Base-by-base conservation (phyloP, 2,329 filamentous ascomycete genomes). In the Trichoderma koningiopsis region DNA sequence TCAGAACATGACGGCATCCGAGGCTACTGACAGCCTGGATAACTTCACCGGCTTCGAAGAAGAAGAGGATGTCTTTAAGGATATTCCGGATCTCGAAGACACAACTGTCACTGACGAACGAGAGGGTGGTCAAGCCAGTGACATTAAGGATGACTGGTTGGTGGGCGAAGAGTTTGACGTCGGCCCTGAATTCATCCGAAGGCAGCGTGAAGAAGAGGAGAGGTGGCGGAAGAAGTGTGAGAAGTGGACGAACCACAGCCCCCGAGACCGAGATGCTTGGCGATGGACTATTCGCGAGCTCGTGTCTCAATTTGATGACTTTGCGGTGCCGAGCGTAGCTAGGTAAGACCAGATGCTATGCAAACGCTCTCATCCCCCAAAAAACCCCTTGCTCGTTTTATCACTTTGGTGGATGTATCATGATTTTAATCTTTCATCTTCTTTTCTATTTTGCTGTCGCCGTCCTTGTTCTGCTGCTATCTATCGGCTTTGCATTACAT, bases 161-260 rank as follows among this genome's bases (percentile, higher is more conserved):
- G 92, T 97, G 14, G 93, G 93, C 64, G 96, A 99, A 80, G 96
- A 99, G 78, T 99, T 99, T 75, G 96, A 99, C 77, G 93, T 99
- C 68, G 96, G 96, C 0, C 96, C 95, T 3, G 93, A 96, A 79
- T 99, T 98, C 77, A 90, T 98, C 72, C 87, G 91, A 74, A 86
- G 94, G 72, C 95, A 98, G 77, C 87, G 92, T 70, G 93, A 95
- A 76, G 96, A 99, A 81, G 96, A 99, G 81, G 91, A 93, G 59
- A 87, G 92, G 71, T 99, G 96, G 96, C 87, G 91, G 73, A 90
- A 90, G 78, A 95, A 94, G 81, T 95, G 95, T 73, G 91, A 92
- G 77, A 90, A 88, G 75, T 99, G 96, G 96, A 88, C 95, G 72
- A 86, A 86, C 63, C 82, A 85, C 72, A 85, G 86, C 62, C 80